Conservation (phyloP, 1,284 basidiomycete species). For the Polyporus tsugae region DNA sequence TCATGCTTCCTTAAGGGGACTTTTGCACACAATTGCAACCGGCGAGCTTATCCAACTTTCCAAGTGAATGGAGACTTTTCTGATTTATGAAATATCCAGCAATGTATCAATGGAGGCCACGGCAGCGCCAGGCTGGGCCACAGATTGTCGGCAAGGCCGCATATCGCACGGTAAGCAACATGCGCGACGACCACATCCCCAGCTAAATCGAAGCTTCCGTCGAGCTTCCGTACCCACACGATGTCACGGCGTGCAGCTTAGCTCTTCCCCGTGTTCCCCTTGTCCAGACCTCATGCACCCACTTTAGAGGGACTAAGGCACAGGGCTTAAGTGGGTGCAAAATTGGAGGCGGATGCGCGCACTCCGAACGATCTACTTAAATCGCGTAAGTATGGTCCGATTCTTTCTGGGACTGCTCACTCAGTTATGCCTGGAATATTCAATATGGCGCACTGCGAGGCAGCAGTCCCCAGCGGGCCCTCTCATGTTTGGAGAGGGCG, state of each 20-base stretch:
- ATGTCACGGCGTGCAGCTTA: constrained; percentile 8
- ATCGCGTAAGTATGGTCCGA: no score
- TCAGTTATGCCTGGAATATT: no score
- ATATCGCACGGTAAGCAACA: not conserved
- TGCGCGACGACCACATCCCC: not conserved
- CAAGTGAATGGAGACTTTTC: not conserved
- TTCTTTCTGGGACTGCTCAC: no score
- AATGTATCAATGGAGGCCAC: not conserved
- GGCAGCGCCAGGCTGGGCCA: no score
- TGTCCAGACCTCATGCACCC: not conserved
- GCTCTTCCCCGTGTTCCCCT: constrained; percentile 2
- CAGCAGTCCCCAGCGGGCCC: not conserved
- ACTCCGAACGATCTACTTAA: not conserved
- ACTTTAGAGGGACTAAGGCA: not conserved
- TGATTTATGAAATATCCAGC: not conserved
- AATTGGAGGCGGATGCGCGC: not conserved
- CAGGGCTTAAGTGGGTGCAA: not conserved
- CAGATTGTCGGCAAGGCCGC: not conserved
- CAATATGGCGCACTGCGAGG: not conserved
- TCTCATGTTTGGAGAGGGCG: not conserved
- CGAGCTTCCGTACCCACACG: constrained; percentile 7
- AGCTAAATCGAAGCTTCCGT: not conserved
- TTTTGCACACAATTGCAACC: not conserved
- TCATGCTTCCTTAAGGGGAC: no score
- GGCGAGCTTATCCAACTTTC: not conserved